phyloP scores from a whole-genome alignment of 768 basidiomycete genomes.

The Suillus subluteus region DNA sequence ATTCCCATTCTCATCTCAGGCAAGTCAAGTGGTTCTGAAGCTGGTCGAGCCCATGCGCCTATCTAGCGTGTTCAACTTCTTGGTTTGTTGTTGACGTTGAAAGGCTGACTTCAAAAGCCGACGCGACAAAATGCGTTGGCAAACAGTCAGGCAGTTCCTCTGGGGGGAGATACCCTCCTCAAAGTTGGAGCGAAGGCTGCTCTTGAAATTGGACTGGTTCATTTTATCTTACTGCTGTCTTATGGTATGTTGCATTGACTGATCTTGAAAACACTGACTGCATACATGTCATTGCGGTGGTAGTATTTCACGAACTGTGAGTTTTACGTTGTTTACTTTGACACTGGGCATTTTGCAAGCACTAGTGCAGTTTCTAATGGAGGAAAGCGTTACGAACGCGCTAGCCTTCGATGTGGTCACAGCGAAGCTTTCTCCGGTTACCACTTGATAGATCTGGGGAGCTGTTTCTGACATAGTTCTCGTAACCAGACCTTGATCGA shows the following conservation, averaged over 20 bases:
- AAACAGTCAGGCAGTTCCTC: conserved; percentile 28
- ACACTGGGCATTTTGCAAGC: not conserved
- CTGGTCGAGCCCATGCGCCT: not conserved
- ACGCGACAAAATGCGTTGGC: conserved; percentile 3
- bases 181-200: conserved; percentile 50
- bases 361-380: not conserved
- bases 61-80: not conserved
- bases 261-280: conserved; percentile 13
- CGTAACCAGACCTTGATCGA: conserved; percentile 58
- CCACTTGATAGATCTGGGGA: conserved; percentile 2
- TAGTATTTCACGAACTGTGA: conserved; percentile 72
- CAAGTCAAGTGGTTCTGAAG: no score
- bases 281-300: conserved; percentile 15
- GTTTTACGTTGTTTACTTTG: conserved; percentile 17
- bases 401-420: not conserved
- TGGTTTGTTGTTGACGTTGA: not conserved
- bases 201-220: conserved; percentile 68
- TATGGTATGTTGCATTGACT: conserved; percentile 46
- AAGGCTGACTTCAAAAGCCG: not conserved
- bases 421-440: not conserved
- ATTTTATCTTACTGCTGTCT: conserved; percentile 74
- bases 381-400: not conserved
- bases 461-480: conserved; percentile 13
- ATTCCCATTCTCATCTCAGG: not conserved
- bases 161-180: conserved; percentile 44